Base-by-base conservation (phyloP, 495 filamentous ascomycete genomes). In the Stereocaulon alpinum region DNA sequence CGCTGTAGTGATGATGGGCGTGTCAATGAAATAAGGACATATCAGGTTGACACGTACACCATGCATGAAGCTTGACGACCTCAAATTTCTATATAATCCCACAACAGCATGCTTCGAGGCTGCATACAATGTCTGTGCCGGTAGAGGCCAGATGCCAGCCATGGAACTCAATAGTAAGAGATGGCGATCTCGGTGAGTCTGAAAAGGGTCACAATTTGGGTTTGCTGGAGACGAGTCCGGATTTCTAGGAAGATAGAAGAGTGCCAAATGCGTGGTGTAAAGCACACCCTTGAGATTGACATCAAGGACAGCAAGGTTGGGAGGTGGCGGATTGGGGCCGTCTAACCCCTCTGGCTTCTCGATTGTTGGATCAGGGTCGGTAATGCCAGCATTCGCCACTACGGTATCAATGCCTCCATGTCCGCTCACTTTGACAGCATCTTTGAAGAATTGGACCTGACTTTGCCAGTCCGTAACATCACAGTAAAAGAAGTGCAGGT, bases 21-120 rank as follows among this genome's bases (percentile, higher is more conserved):
- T 87, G 52, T 84, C 77, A 48, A 87, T 80, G 63, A 84, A 87
- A 63, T 87, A 88, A 4, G 85, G 85, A 57, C 71, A 76, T 15
- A 88, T 56, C 44, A 84, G 66, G 59, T 86, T 88, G 49, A 83
- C 69, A 24, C 85, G 69, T 7, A 88, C 68, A 2, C 79, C 80
- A 30, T 70, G 59, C 27, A 64, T 44, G 60, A 73, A 77, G 4
- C 73, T 66, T 0, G 76, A 75, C 5, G 73, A 62, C 6, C 85
- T 69, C 18, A 87, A 69, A 14, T 71, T 70, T 24, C 84, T 71
- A 65, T 85, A 88, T 52, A 86, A 72, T 0, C 84, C 84, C 27
- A 86, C 71, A 2, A 88, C 73, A 0, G 72, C 84, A 69, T 87
- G 85, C 65, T 88, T 88, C 15, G 80, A 74, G 9, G 76, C 74